Evolutionary conservation across 2,329 filamentous ascomycete genomes (phyloP), one percentile per base, ranked within the genome.

Genomic region (Diaporthe citri): DNA sequence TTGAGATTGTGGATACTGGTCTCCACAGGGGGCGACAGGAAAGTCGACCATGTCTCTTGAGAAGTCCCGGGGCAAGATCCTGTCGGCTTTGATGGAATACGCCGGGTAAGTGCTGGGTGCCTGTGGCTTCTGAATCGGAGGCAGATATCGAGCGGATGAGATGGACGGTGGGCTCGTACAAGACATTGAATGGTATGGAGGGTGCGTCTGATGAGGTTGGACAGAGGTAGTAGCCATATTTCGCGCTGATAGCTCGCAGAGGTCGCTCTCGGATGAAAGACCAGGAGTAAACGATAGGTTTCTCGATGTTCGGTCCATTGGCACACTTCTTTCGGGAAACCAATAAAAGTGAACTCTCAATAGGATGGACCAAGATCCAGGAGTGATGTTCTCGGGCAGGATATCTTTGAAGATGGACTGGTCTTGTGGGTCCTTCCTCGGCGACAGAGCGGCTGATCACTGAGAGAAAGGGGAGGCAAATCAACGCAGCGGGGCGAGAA

Each of bases 61-160:
- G 39, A 39, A 12, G 4, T 3, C 22, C 8, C 46, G 31, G 20
- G 31, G 46, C 31, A 48, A 39, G 0, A 9, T 39, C 10, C 22
- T n/a, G 13, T 20, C 20, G 9, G 15, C 9, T n/a, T 9, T 56
- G 56, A 41, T 34, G 22, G 43, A n/a, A 12, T 64, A 15, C 5
- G 56, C 22, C 34, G 36, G 39, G 12, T 62, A 12, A 15, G 48
- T 25, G 4, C 17, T 46, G 4, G 52, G 31, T 31, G 12, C 10
- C 31, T 43, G 69, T 17, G 34, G n/a, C 17, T 72, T 43, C 46
- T 56, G 66, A 36, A 72, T 51, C 4, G 75, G 75, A 51, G 55
- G 57, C 20, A 74, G 62, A 43, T 17, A 52, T 46, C 34, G 51
- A 48, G 43, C 25, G 59, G 36, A 43, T 46, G 48, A 39, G n/a